These are phyloP conservation scores for Trichocomaceae sp. DNA, from an alignment of 2,329 filamentous ascomycete species.

Conservation along the genomic window DNA sequence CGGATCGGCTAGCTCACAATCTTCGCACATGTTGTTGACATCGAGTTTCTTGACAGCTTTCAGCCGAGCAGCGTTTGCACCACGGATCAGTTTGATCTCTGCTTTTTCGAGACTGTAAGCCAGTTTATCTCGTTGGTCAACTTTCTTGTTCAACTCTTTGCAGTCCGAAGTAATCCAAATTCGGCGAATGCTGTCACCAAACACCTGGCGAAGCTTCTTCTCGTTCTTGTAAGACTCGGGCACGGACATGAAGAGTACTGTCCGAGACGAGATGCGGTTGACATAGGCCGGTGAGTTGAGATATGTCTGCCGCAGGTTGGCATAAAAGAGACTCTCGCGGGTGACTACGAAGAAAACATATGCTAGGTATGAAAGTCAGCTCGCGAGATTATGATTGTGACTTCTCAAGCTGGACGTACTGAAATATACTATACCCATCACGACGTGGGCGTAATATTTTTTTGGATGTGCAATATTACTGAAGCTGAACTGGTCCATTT, in stretches of 20 bases:
- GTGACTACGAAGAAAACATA: constrained; percentile 84
- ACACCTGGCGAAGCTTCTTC: constrained; percentile 65
- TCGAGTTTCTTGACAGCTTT: constrained; percentile 42
- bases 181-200: constrained; percentile 70
- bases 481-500: constrained; percentile 75
- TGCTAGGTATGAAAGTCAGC: constrained; percentile 28
- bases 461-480: constrained; percentile 61
- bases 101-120: constrained; percentile 74
- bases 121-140: constrained; percentile 70
- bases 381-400: constrained; percentile 2
- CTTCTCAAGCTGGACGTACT: constrained; percentile 33
- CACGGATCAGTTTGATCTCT: constrained; percentile 78
- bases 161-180: constrained; percentile 79
- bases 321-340: constrained; percentile 81
- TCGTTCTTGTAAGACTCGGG: constrained; percentile 72
- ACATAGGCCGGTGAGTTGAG: constrained; percentile 77
- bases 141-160: constrained; percentile 67
- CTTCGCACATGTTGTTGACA: constrained; percentile 21
- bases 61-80: constrained; percentile 62
- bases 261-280: constrained; percentile 78
- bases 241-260: constrained; percentile 80
- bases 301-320: constrained; percentile 86
- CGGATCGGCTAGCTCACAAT: constrained; percentile 26
- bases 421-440: constrained; percentile 73
- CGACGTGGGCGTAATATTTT: constrained; percentile 71